These are phyloP conservation scores for Colletotrichum liriopes DNA, from an alignment of 2,329 filamentous ascomycete genomes.

Conservation along the genomic window DNA sequence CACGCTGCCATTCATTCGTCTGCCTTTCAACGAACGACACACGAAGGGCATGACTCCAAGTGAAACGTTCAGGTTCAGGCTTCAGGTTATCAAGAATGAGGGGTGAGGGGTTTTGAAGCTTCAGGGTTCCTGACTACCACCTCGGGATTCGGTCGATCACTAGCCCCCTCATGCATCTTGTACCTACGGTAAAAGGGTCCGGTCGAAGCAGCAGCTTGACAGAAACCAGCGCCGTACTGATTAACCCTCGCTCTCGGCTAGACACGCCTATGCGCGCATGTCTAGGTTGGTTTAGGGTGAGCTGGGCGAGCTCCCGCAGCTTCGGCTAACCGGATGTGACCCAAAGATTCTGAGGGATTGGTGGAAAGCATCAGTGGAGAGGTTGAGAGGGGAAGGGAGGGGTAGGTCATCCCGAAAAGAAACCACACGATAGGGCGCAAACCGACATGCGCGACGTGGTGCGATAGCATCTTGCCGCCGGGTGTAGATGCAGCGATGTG, in stretches of 20 bases:
- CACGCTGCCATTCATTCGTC: neutral
- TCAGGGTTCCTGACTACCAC: slow-evolving; percentile 23
- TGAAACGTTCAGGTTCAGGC: neutral
- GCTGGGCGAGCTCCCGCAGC: slow-evolving; percentile 4
- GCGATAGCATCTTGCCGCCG: neutral
- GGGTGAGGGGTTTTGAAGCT: slow-evolving; percentile 42
- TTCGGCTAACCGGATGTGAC: slow-evolving; percentile 33
- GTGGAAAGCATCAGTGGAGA: slow-evolving; percentile 33
- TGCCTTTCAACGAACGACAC: too few species aligned
- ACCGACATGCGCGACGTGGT: neutral
- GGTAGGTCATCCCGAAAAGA: slow-evolving; percentile 38
- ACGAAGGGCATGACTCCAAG: neutral
- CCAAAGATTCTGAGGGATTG: slow-evolving; percentile 21
- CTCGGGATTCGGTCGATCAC: slow-evolving; percentile 27
- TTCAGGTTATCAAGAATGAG: neutral
- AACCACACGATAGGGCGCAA: slow-evolving; percentile 33
- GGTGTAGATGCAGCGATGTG: slow-evolving; percentile 8
- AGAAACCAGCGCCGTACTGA: neutral
- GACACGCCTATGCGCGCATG: slow-evolving; percentile 2
- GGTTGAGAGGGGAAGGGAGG: slow-evolving; percentile 18
- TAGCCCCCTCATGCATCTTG: slow-evolving; percentile 1
- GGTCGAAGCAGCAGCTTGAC: slow-evolving; percentile 2
- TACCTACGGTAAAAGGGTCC: neutral
- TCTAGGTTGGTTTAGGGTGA: neutral
- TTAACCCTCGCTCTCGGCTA: slow-evolving; percentile 10